Evolutionary conservation across 106 monocot genomes (phyloP), one percentile per base, ranked within the genome.

Genomic region (Allium sativum): DNA sequence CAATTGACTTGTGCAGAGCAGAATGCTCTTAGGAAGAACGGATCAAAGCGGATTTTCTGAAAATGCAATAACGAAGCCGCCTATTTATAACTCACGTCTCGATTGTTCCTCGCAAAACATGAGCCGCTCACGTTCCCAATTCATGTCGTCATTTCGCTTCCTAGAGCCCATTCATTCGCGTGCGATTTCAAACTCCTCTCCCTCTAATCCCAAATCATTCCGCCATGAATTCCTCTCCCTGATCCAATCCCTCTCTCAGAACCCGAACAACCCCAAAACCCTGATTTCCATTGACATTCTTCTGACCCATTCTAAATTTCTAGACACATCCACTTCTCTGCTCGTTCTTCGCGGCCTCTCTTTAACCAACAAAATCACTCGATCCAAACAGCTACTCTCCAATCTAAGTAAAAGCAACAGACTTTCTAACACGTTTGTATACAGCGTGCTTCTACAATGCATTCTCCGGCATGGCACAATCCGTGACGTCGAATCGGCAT

Each of bases 391-490:
- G 53, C 3, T 74, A 22, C 59, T 70, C 50, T 50, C 70, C 42
- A 10, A 13, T 19, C 70, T 79, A 60, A 44, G 4, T 8, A 8
- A 45, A 18, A 31, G 21, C 9, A 54, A 15, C 18, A 11, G 46
- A 50, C 13, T 79, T 42, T 70, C 79, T 21, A 43, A 21, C 14
- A 10, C 31, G 12, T 79, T 74, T 61, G 55, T 70, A 52, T 79
- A 70, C 60, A 74, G 65, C 73, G 11, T 53, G 40, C 60, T 74
- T 47, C 50, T 74, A 47, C 79, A 79, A 15, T 79, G 74, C 79
- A 55, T 70, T 3, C 19, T 79, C 21, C 70, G 47, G 1, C 15
- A 21, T 10, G 50, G 44, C 55, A 61, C 62, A 0, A 56, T 70
- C 40, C 61, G 56, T 8, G 74, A 79, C 22, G 74, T 66, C 10